These are phyloP conservation scores for Zygosaccharomyces rouxii DNA, from an alignment of 805 yeast genomes.

Conservation along the genomic window DNA sequence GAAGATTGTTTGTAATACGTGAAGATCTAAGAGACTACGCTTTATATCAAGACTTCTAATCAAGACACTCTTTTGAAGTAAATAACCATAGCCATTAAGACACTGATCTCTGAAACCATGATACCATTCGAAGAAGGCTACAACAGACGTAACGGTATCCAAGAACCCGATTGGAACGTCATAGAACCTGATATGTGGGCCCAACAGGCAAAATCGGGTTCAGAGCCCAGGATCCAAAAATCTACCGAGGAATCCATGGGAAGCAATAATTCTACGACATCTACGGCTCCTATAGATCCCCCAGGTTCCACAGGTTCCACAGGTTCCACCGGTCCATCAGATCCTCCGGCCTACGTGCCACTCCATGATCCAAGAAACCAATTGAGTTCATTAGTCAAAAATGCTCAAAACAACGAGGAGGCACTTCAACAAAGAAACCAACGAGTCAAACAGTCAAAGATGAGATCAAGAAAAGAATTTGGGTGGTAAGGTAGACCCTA, in stretches of 20 bases:
- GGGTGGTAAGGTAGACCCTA: slow-evolving; percentile 18
- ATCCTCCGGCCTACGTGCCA: background rate
- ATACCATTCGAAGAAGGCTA: slow-evolving; percentile 10
- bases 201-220: background rate
- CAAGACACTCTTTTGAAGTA: background rate
- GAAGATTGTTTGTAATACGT: background rate
- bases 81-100: background rate
- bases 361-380: slow-evolving; percentile 21
- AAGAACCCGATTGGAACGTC: slow-evolving; percentile 1
- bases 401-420: slow-evolving; percentile 19
- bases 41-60: background rate
- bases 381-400: slow-evolving; percentile 19
- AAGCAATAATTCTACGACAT: background rate
- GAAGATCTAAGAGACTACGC: background rate
- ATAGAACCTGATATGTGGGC: background rate
- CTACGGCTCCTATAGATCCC: background rate
- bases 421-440: slow-evolving; percentile 17
- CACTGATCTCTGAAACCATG: background rate
- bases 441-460: slow-evolving; percentile 14
- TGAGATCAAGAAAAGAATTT: slow-evolving; percentile 17
- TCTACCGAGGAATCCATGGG: background rate
- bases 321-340: background rate
- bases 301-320: slow-evolving; percentile 1
- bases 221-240: background rate
- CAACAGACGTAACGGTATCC: slow-evolving; percentile 2